Evolutionary conservation across 169 alveolate species (phyloP).

Genomic region (Plasmodium gonderi): DNA sequence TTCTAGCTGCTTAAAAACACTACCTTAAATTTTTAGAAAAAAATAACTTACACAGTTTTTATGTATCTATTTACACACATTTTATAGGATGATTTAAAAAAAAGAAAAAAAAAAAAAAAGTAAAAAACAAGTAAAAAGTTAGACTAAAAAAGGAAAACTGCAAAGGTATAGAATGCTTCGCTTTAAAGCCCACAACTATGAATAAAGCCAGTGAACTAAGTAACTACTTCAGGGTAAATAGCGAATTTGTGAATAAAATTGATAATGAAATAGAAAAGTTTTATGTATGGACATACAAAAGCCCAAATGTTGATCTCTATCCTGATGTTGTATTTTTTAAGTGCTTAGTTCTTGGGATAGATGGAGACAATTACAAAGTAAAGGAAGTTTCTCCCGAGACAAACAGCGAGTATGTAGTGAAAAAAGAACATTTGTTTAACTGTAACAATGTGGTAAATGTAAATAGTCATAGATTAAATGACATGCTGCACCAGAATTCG

Average conservation of each 20-base stretch:
- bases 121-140: neutral
- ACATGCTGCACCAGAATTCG: conserved; percentile 66
- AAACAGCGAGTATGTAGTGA: conserved; percentile 59
- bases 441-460: conserved; percentile 58
- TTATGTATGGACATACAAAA: conserved; percentile 69
- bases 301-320: conserved; percentile 63
- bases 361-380: conserved; percentile 61
- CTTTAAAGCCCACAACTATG: conserved; percentile 10
- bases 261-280: conserved; percentile 27
- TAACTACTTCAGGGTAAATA: conserved; percentile 53
- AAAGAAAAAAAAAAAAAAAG: neutral
- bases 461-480: conserved; percentile 69
- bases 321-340: conserved; percentile 68
- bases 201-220: conserved; percentile 42
- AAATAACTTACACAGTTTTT: neutral
- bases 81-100: neutral
- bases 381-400: conserved; percentile 65
- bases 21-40: neutral
- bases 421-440: conserved; percentile 47
- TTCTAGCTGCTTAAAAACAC: neutral
- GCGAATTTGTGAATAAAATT: conserved; percentile 51
- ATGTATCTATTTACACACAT: conserved; percentile 1
- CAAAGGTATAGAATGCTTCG: neutral
- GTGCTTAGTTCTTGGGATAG: conserved; percentile 46
- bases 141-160: neutral